phyloP scores from a whole-genome alignment of 495 filamentous ascomycete species.

The Daldinia vernicosa region DNA sequence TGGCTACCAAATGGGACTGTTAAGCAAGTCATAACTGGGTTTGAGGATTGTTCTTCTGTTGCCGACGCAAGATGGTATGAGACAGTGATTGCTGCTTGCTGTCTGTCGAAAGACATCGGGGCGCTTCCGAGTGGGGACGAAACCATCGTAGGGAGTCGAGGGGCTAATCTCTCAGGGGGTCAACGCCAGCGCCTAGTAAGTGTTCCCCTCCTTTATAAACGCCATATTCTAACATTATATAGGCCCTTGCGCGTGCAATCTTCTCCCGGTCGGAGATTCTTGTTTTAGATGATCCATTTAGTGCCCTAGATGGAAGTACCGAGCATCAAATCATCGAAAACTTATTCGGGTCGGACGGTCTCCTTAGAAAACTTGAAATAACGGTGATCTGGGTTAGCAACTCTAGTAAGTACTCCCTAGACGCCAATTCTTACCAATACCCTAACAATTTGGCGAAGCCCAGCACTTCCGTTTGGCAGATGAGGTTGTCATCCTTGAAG shows the following conservation, averaged over 20 bases:
- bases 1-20: slow-evolving; percentile 55
- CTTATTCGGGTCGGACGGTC: slow-evolving; percentile 43
- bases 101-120: slow-evolving; percentile 64
- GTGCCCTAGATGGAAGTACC: slow-evolving; percentile 48
- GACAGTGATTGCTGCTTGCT: slow-evolving; percentile 66
- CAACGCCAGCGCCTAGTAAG: slow-evolving; percentile 68
- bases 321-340: slow-evolving; percentile 45
- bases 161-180: slow-evolving; percentile 72
- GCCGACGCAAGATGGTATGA: slow-evolving; percentile 63
- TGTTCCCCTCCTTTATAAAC: background rate
- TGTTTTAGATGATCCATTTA: slow-evolving; percentile 51
- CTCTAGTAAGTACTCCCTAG: slow-evolving; percentile 38
- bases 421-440: background rate
- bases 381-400: slow-evolving; percentile 49
- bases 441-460: slow-evolving; percentile 25
- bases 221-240: background rate
- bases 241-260: slow-evolving; percentile 54
- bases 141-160: slow-evolving; percentile 69
- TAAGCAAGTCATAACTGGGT: slow-evolving; percentile 50
- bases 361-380: slow-evolving; percentile 41
- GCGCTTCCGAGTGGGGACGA: slow-evolving; percentile 65
- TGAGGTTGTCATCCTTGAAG: slow-evolving; percentile 61
- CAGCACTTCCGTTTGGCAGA: slow-evolving; percentile 52
- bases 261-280: slow-evolving; percentile 43
- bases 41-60: slow-evolving; percentile 27